These are phyloP conservation scores for Stagonosporopsis chrysanthemi DNA, from an alignment of 2,329 filamentous ascomycete genomes.

Conservation along the genomic window DNA sequence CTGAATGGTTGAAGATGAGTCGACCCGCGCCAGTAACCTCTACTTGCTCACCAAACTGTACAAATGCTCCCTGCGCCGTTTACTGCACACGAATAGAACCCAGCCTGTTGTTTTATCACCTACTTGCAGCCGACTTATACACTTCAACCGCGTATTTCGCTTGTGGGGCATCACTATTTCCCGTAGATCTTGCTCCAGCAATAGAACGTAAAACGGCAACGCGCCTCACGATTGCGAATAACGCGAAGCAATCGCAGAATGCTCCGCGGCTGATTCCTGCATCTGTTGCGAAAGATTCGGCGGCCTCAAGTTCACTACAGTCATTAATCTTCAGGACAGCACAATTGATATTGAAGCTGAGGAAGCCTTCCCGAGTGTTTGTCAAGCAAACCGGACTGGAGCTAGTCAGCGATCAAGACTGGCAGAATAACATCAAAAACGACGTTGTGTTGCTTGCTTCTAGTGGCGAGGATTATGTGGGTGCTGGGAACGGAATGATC, in stretches of 20 bases:
- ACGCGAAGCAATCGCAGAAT: slow-evolving; percentile 41
- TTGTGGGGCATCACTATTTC: not conserved
- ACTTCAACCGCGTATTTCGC: not conserved
- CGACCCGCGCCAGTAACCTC: slow-evolving; percentile 10
- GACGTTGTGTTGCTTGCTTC: slow-evolving; percentile 42
- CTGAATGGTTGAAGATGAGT: slow-evolving; percentile 12
- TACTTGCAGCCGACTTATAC: not conserved
- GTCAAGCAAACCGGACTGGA: slow-evolving; percentile 37
- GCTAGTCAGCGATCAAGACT: slow-evolving; percentile 37
- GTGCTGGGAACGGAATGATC: slow-evolving; percentile 28
- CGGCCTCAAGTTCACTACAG: slow-evolving; percentile 27
- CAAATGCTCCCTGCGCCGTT: slow-evolving; percentile 5
- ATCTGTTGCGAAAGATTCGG: slow-evolving; percentile 27
- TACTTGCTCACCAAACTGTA: slow-evolving; percentile 8
- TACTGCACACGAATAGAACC: not conserved
- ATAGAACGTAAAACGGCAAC: slow-evolving; percentile 17
- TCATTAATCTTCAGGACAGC: slow-evolving; percentile 40
- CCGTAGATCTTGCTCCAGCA: not conserved
- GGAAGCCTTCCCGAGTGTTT: slow-evolving; percentile 40
- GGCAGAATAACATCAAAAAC: slow-evolving; percentile 31
- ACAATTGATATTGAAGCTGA: slow-evolving; percentile 42
- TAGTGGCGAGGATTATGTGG: slow-evolving; percentile 45
- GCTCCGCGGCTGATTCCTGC: slow-evolving; percentile 37
- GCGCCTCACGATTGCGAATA: slow-evolving; percentile 43
- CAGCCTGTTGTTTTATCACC: not conserved